Evolutionary conservation across 2,329 filamentous ascomycete species (phyloP).

Genomic region (Trichoderma citrinoviride): DNA sequence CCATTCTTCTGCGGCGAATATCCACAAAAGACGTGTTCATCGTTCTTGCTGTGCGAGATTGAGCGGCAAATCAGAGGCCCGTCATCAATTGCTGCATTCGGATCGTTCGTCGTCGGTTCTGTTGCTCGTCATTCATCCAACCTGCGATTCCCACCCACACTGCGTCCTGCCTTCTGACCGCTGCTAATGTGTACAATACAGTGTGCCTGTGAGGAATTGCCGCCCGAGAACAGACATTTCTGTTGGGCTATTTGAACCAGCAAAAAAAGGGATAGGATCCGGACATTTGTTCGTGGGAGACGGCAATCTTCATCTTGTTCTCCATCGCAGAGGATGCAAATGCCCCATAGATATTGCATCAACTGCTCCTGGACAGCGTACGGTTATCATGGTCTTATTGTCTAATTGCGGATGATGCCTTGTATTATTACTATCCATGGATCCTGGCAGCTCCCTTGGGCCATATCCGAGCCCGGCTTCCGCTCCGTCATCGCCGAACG

Average conservation of each 20-base stretch:
- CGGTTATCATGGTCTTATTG: no score
- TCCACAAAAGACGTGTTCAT: neutral
- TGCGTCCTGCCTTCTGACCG: neutral
- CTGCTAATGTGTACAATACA: neutral
- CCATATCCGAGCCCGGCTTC: neutral
- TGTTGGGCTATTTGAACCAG: no score
- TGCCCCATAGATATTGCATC: no score
- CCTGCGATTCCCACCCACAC: constrained; percentile 7
- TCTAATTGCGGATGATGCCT: neutral
- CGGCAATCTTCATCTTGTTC: no score
- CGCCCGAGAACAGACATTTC: neutral
- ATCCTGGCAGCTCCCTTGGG: neutral
- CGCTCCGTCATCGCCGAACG: neutral
- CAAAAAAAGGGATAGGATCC: no score
- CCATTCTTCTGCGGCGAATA: neutral
- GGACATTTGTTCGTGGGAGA: no score
- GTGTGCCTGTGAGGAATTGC: neutral
- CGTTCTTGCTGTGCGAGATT: neutral
- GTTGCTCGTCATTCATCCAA: neutral
- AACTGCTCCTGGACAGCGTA: no score
- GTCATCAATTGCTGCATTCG: no score
- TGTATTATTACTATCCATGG: neutral
- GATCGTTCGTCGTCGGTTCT: neutral
- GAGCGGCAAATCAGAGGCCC: neutral
- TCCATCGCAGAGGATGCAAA: no score